Evolutionary conservation across 257 asterid species (phyloP).

Genomic region (Eustoma russellianum): DNA sequence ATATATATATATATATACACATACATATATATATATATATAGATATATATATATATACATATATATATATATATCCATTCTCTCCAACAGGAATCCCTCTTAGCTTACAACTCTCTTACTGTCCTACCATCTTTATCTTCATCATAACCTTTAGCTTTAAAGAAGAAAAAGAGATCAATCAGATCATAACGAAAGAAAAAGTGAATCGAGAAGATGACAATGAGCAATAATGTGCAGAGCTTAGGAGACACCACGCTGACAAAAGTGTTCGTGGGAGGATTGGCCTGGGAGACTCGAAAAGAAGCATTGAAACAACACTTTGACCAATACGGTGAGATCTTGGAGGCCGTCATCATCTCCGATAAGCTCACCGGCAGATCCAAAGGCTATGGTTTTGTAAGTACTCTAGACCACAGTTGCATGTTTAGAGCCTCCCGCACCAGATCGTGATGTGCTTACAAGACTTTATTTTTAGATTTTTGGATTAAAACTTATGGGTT

Average conservation of each 20-base stretch:
- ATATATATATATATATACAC: no score
- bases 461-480: not conserved
- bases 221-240: constrained; percentile 3
- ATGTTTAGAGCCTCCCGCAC: not conserved
- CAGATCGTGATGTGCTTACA: no score
- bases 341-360: constrained; percentile 92
- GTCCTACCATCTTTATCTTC: not conserved
- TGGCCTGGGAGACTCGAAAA: constrained; percentile 95
- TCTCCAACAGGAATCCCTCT: constrained; percentile 11
- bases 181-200: not conserved
- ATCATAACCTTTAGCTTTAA: not conserved
- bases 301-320: constrained; percentile 71
- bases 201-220: constrained; percentile 7
- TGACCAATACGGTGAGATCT: constrained; percentile 69
- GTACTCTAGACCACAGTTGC: constrained; percentile 3
- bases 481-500: no score
- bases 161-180: not conserved
- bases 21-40: no score
- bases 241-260: constrained; percentile 56
- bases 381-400: constrained; percentile 96
- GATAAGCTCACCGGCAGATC: constrained; percentile 93
- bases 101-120: constrained; percentile 3
- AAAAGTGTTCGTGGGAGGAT: constrained; percentile 88
- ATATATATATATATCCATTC: constrained; percentile 8
- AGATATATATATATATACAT: no score